These are phyloP conservation scores for Neopestalotiopsis sp. DNA, from an alignment of 2,329 filamentous ascomycete genomes.

Conservation along the genomic window DNA sequence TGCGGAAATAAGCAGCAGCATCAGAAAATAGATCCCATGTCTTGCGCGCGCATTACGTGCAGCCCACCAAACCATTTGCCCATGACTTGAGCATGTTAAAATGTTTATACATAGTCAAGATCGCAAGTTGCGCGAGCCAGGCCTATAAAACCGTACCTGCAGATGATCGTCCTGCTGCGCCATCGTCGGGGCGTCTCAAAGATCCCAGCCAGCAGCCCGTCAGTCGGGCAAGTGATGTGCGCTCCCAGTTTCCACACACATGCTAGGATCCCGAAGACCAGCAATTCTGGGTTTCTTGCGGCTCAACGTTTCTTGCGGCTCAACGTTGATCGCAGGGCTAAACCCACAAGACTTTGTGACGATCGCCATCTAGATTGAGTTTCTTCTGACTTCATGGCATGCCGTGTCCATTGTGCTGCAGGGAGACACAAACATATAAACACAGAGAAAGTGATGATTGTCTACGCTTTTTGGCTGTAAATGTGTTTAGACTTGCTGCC, in stretches of 20 bases:
- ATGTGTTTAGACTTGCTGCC: too few relatives aligned
- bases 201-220: background rate
- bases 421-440: too few relatives aligned
- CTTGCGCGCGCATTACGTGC: too few relatives aligned
- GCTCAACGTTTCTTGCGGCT: slow-evolving; percentile 9
- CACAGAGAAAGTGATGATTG: too few relatives aligned
- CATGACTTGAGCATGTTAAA: too few relatives aligned
- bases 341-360: slow-evolving; percentile 1
- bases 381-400: slow-evolving; percentile 5
- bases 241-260: background rate
- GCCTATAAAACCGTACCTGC: background rate
- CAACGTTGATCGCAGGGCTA: background rate
- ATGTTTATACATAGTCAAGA: too few relatives aligned
- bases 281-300: background rate
- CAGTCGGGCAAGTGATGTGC: background rate
- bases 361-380: background rate
- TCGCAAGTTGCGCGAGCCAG: background rate
- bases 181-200: background rate
- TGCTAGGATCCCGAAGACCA: background rate
- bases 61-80: too few relatives aligned
- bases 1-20: too few relatives aligned
- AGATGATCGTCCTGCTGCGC: background rate
- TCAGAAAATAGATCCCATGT: too few relatives aligned
- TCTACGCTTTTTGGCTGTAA: too few relatives aligned
- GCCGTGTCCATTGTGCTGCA: too few relatives aligned